A percentile compares a stretch with the other conserved stretches of the same genome.
phyloP scores from a whole-genome alignment of 768 basidiomycete species.

The Boletus edulis region DNA sequence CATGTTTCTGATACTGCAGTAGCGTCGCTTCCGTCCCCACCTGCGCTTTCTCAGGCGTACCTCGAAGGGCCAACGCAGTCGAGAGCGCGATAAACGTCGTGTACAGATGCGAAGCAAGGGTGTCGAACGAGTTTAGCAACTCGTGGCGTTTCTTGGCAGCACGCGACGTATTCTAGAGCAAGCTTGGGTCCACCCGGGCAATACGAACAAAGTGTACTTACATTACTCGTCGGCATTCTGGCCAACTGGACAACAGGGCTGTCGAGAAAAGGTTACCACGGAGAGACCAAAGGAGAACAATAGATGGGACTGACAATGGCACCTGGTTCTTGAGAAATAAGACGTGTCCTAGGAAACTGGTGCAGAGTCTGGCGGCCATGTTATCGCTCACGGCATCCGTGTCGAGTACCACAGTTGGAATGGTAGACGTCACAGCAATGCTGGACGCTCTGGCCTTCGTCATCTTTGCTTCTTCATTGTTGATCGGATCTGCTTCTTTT shows the following conservation, averaged over 20 bases:
- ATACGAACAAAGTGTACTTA: constrained; percentile 20
- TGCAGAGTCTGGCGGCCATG: constrained; percentile 63
- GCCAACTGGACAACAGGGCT: constrained; percentile 69
- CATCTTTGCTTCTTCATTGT: not conserved
- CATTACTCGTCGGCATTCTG: constrained; percentile 49
- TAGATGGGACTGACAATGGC: constrained; percentile 59
- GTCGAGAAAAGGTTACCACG: not conserved
- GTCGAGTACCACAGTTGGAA: constrained; percentile 48
- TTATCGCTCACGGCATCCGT: constrained; percentile 50
- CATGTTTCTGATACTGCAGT: not conserved
- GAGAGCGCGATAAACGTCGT: constrained; percentile 76
- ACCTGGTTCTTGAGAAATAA: constrained; percentile 78
- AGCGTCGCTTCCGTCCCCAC: not conserved
- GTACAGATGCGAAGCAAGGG: constrained; percentile 66
- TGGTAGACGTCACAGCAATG: constrained; percentile 7
- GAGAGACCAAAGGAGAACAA: not conserved
- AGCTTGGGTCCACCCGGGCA: not conserved
- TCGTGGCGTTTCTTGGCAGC: constrained; percentile 60
- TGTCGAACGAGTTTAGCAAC: constrained; percentile 64
- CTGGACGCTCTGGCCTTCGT: not conserved
- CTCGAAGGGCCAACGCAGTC: constrained; percentile 53
- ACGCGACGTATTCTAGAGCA: constrained; percentile 40
- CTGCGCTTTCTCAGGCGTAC: constrained; percentile 2
- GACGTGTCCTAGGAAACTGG: constrained; percentile 63
- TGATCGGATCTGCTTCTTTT: not conserved